Conservation (phyloP, 495 filamentous ascomycete species). For the Xylaria acuta region DNA sequence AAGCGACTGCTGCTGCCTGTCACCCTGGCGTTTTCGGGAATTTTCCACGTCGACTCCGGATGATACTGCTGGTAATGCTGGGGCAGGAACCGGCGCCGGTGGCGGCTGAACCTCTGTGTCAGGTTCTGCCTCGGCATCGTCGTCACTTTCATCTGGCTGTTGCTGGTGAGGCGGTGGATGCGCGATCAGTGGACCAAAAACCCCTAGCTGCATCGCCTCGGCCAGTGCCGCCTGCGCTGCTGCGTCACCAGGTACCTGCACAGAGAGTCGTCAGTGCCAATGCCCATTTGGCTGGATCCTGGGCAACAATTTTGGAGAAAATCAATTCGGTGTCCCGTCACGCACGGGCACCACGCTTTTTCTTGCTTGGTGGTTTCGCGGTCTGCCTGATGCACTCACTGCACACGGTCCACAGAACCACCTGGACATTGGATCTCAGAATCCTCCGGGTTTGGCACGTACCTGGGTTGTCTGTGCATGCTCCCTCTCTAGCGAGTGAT, state of each 20-base stretch:
- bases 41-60: constrained; percentile 52
- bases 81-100: constrained; percentile 13
- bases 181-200: constrained; percentile 56
- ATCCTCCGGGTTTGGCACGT: constrained; percentile 41
- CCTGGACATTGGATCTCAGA: constrained; percentile 1
- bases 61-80: constrained; percentile 22
- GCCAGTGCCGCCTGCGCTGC: constrained; percentile 47
- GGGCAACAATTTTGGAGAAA: constrained; percentile 36
- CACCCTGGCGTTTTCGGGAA: constrained; percentile 57
- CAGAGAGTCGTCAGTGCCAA: constrained; percentile 53
- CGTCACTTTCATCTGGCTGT: constrained; percentile 40
- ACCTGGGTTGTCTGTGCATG: constrained; percentile 64
- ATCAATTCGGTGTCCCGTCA: constrained; percentile 36
- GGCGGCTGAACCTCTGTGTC: constrained; percentile 30
- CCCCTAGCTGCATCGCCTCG: constrained; percentile 51
- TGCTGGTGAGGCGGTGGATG: constrained; percentile 42
- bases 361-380: constrained; percentile 32
- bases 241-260: constrained; percentile 54
- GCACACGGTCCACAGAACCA: constrained; percentile 33
- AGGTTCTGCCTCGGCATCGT: constrained; percentile 45
- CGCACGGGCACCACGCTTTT: constrained; percentile 26
- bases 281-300: constrained; percentile 43
- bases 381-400: constrained; percentile 35
- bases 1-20: constrained; percentile 49
- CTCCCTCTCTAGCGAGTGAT: constrained; percentile 68